These are phyloP conservation scores for Rhamnella rubrinervis DNA, from an alignment of 331 rosid species.

Conservation along the genomic window DNA sequence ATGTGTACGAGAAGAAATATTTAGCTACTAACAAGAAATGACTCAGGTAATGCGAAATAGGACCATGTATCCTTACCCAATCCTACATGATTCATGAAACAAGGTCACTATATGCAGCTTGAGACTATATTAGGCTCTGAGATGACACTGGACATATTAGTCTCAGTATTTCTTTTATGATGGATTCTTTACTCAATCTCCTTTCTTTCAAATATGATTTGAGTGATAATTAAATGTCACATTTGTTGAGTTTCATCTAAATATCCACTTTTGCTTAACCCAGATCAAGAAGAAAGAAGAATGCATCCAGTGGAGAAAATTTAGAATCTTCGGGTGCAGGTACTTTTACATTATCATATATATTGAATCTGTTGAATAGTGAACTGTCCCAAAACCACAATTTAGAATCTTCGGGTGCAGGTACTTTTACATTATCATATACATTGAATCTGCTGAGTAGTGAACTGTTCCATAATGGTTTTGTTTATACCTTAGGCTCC, in stretches of 20 bases:
- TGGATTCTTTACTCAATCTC: neutral
- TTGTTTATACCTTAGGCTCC: neutral
- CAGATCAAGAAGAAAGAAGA: conserved; percentile 96
- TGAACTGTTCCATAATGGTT: neutral
- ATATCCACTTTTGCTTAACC: conserved; percentile 23
- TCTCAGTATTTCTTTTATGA: neutral
- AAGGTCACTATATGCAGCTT: neutral
- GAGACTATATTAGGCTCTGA: neutral
- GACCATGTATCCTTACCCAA: no score
- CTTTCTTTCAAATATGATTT: neutral
- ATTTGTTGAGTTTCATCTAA: conserved; percentile 10
- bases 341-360: conserved; percentile 22
- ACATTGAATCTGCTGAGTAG: neutral
- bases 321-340: conserved; percentile 78
- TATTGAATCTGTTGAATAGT: conserved; percentile 1
- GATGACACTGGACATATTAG: conserved; percentile 3
- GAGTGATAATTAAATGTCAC: neutral
- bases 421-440: conserved; percentile 32
- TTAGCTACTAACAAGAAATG: neutral
- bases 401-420: conserved; percentile 72
- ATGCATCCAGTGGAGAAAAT: conserved; percentile 79
- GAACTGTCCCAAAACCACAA: conserved; percentile 11
- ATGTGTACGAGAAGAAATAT: neutral
- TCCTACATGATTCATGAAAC: no score
- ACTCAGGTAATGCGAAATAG: no score